These are phyloP conservation scores for Proliferodiscus dingleyae DNA, from an alignment of 2,329 filamentous ascomycete species.

Conservation along the genomic window DNA sequence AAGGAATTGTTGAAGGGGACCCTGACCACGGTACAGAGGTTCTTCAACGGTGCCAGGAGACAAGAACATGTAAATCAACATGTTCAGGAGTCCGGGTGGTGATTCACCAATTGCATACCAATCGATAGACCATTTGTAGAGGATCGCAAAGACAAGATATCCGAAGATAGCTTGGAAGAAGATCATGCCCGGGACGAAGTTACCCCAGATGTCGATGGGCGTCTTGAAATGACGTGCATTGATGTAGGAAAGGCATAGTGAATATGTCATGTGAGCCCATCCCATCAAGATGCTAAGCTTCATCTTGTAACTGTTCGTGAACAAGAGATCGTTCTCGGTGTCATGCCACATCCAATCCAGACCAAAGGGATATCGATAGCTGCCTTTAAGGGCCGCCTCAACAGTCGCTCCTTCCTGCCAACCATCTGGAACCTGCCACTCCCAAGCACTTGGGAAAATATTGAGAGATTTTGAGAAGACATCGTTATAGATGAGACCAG, in stretches of 20 bases:
- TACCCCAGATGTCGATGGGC: conserved; percentile 93
- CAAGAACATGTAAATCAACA: conserved; percentile 99
- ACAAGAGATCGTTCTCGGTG: conserved; percentile 89
- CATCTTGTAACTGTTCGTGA: conserved; percentile 99
- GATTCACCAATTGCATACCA: conserved; percentile 62
- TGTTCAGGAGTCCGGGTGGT: conserved; percentile 89
- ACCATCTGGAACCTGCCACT: conserved; percentile 56
- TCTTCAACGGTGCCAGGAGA: conserved; percentile 71
- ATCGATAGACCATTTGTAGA: conserved; percentile 96
- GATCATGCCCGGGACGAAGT: conserved; percentile 97
- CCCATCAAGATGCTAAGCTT: conserved; percentile 97
- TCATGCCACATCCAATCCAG: conserved; percentile 96
- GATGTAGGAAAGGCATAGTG: conserved; percentile 84
- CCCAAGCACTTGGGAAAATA: conserved; percentile 85
- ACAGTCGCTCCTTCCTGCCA: conserved; percentile 64
- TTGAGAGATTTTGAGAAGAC: conserved; percentile 91
- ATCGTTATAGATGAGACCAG: conserved; percentile 96
- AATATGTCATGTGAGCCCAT: conserved; percentile 99
- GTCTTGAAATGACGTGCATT: conserved; percentile 94
- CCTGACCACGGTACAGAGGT: conserved; percentile 74
- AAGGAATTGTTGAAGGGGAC: conserved; percentile 67
- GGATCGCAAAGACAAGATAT: conserved; percentile 86
- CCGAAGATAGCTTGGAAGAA: conserved; percentile 99
- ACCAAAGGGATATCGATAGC: conserved; percentile 91
- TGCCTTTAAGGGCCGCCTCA: conserved; percentile 58